A percentile compares a stretch with the other conserved stretches of the same genome.
These are phyloP conservation scores for Monsonia emarginata DNA, from an alignment of 441 rosid genomes.

Conservation along the genomic window DNA sequence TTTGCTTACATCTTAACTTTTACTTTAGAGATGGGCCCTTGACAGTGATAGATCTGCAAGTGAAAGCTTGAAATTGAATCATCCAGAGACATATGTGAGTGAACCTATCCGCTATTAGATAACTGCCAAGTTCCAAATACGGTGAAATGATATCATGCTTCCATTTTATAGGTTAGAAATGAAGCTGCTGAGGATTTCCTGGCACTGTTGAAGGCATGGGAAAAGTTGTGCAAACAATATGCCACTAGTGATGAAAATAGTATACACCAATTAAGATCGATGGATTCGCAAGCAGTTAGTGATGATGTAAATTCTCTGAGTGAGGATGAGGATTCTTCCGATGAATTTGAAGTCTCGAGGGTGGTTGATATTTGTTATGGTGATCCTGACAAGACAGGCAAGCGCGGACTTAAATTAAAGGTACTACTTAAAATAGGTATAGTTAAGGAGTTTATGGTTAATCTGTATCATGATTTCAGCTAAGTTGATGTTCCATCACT, in stretches of 20 bases:
- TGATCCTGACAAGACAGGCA: constrained; percentile 29
- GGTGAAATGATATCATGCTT: constrained; percentile 10
- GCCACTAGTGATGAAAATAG: constrained; percentile 23
- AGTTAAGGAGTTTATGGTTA: neutral
- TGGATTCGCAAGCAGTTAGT: constrained; percentile 20
- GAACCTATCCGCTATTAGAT: neutral
- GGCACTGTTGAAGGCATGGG: constrained; percentile 77
- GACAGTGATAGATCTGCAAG: constrained; percentile 51
- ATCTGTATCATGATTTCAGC: constrained; percentile 1
- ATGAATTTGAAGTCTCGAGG: constrained; percentile 46
- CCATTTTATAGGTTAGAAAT: constrained; percentile 58
- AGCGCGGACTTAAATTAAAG: constrained; percentile 40
- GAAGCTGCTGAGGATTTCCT: constrained; percentile 86
- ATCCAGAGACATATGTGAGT: constrained; percentile 48
- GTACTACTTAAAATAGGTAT: constrained; percentile 26
- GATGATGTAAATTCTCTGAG: constrained; percentile 22
- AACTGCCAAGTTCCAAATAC: neutral
- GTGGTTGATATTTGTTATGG: constrained; percentile 43
- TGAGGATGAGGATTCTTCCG: constrained; percentile 18
- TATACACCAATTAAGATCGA: constrained; percentile 20
- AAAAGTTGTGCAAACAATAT: constrained; percentile 59
- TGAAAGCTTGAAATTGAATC: constrained; percentile 47
- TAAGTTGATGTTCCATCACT: neutral
- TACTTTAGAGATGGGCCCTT: constrained; percentile 63
- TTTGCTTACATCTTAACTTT: neutral